phyloP scores from a whole-genome alignment of 345 rosid genomes.

The Hibiscus mutabilis region DNA sequence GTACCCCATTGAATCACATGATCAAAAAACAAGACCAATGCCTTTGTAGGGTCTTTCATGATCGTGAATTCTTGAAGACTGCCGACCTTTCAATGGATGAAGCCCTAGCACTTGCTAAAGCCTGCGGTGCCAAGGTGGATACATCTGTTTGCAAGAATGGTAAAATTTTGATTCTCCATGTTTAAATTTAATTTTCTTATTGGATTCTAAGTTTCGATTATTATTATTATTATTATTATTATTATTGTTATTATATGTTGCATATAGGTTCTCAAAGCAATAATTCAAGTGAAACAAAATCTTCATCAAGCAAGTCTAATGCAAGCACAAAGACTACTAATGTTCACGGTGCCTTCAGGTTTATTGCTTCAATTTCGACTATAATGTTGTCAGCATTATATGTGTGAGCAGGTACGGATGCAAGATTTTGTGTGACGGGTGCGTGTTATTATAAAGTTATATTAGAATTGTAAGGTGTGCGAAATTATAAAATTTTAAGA shows the following conservation, averaged over 20 bases:
- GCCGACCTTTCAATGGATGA: slow-evolving; percentile 35
- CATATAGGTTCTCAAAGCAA: not conserved
- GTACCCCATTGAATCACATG: slow-evolving; percentile 37
- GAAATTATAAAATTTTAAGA: no score
- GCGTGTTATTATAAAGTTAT: no score
- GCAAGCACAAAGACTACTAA: not conserved
- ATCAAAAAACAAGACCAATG: slow-evolving; percentile 28
- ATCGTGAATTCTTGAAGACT: slow-evolving; percentile 21
- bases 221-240: no score
- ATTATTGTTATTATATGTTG: not conserved
- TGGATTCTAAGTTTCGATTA: not conserved
- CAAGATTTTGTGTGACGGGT: no score
- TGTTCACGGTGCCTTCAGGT: not conserved
- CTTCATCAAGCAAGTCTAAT: not conserved
- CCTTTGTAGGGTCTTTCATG: slow-evolving; percentile 33
- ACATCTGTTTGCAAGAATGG: slow-evolving; percentile 28
- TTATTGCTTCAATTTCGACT: not conserved
- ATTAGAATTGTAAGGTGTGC: no score
- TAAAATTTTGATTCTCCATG: not conserved
- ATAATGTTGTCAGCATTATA: not conserved
- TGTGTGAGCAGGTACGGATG: no score
- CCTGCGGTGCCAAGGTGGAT: slow-evolving; percentile 42
- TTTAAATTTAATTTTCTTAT: no score
- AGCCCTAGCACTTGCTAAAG: slow-evolving; percentile 40
- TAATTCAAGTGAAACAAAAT: not conserved